Evolutionary conservation across 495 filamentous ascomycete genomes (phyloP).

Genomic region (Aspergillus olivimuriae): DNA sequence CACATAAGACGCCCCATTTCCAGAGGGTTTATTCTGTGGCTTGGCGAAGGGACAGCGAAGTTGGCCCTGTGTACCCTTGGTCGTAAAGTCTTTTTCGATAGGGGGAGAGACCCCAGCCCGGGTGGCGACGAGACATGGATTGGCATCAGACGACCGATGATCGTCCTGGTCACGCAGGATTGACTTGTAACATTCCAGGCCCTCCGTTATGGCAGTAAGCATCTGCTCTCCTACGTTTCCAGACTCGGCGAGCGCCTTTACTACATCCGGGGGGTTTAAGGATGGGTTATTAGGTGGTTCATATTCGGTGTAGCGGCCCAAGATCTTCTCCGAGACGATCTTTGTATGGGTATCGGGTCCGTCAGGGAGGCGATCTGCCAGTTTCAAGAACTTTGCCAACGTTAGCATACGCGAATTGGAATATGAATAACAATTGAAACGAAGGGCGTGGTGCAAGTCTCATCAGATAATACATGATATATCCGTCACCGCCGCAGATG

Average conservation of each 20-base stretch:
- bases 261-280: conserved; percentile 37
- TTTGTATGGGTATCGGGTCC: conserved; percentile 30
- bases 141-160: conserved; percentile 9
- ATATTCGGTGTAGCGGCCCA: conserved; percentile 10
- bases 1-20: conserved; percentile 22
- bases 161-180: conserved; percentile 25
- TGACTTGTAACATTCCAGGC: conserved; percentile 35
- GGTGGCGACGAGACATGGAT: conserved; percentile 34
- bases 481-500: conserved; percentile 43
- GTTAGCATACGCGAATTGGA: conserved; percentile 9
- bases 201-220: conserved; percentile 32
- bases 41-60: conserved; percentile 43
- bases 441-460: conserved; percentile 11
- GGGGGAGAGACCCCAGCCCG: conserved; percentile 26
- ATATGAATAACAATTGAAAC: neutral
- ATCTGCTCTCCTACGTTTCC: conserved; percentile 40
- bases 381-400: conserved; percentile 21
- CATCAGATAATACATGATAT: conserved; percentile 49
- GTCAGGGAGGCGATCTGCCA: conserved; percentile 22
- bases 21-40: conserved; percentile 20
- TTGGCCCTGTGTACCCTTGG: conserved; percentile 36
- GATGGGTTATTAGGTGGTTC: conserved; percentile 15
- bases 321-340: conserved; percentile 21
- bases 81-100: conserved; percentile 43
- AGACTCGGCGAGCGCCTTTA: conserved; percentile 37